Conservation (phyloP, 495 filamentous ascomycete genomes). For the Pseudoneurospora amorphoporcata region DNA sequence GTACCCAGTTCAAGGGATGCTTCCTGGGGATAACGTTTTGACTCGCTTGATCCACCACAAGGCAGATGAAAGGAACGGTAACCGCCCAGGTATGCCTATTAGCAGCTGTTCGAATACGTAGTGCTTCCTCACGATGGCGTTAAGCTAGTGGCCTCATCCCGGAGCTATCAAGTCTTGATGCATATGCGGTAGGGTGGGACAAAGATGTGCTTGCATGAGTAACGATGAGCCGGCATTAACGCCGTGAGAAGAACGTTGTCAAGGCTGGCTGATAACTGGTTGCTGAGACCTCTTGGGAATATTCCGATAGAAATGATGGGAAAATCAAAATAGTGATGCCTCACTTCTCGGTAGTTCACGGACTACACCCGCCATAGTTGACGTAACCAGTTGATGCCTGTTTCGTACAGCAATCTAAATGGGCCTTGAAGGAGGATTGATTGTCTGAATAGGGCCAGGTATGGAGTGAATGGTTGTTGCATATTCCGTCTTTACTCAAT, state of each 20-base stretch:
- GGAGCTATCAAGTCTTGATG: slow-evolving; percentile 6
- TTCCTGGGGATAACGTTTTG: not conserved
- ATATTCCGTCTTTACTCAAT: not conserved
- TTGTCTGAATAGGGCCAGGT: not conserved
- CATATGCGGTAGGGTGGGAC: slow-evolving; percentile 7
- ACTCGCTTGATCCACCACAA: not conserved
- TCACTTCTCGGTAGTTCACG: not conserved
- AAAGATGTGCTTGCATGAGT: slow-evolving; percentile 10
- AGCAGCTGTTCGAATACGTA: slow-evolving; percentile 2
- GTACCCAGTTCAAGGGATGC: not conserved
- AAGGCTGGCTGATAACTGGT: not conserved
- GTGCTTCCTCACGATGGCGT: not conserved
- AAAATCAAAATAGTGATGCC: not conserved
- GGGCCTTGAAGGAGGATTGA: not conserved
- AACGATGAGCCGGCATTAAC: not conserved
- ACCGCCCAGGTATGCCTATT: not conserved
- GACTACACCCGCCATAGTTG: not conserved
- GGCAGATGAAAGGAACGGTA: not conserved
- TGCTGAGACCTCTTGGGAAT: not conserved
- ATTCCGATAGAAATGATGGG: not conserved
- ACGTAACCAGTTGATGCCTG: not conserved
- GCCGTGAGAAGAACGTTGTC: not conserved
- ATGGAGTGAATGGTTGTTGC: not conserved
- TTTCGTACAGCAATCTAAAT: not conserved
- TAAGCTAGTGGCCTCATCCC: not conserved